Evolutionary conservation across 331 rosid genomes (phyloP).

Genomic region (Stylosanthes scabra): DNA sequence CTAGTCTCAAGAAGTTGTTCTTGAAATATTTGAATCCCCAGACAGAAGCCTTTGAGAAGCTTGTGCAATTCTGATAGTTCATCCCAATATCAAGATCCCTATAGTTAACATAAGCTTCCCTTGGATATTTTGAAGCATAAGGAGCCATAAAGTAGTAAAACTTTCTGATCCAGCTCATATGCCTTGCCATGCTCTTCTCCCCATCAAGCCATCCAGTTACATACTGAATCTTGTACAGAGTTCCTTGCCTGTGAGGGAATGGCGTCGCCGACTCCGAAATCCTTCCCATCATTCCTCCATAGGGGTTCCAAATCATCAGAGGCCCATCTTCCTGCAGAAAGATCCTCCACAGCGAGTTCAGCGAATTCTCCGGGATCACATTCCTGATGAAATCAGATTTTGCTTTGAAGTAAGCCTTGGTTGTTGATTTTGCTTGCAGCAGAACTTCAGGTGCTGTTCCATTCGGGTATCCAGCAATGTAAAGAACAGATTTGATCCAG

Average conservation of each 20-base stretch:
- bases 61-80: constrained; percentile 47
- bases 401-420: constrained; percentile 48
- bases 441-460: constrained; percentile 42
- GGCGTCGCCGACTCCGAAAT: constrained; percentile 59
- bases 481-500: constrained; percentile 55
- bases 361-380: constrained; percentile 42
- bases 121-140: constrained; percentile 64
- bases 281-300: constrained; percentile 79
- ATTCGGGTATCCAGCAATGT: constrained; percentile 46
- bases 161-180: constrained; percentile 67
- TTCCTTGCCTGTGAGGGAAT: constrained; percentile 85
- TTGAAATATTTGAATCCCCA: constrained; percentile 79
- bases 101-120: constrained; percentile 76
- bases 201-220: constrained; percentile 52
- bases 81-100: constrained; percentile 90
- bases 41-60: constrained; percentile 39
- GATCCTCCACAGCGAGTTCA: constrained; percentile 58
- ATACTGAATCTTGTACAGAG: constrained; percentile 66
- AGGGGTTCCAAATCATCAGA: constrained; percentile 65
- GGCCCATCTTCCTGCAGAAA: constrained; percentile 53
- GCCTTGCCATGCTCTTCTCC: constrained; percentile 43
- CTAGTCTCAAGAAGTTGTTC: constrained; percentile 64
- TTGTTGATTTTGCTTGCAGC: constrained; percentile 39
- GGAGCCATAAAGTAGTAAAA: constrained; percentile 64
- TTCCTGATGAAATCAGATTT: constrained; percentile 57